Base-by-base conservation (phyloP, 2,329 filamentous ascomycete species). In the Alternaria gaisen region DNA sequence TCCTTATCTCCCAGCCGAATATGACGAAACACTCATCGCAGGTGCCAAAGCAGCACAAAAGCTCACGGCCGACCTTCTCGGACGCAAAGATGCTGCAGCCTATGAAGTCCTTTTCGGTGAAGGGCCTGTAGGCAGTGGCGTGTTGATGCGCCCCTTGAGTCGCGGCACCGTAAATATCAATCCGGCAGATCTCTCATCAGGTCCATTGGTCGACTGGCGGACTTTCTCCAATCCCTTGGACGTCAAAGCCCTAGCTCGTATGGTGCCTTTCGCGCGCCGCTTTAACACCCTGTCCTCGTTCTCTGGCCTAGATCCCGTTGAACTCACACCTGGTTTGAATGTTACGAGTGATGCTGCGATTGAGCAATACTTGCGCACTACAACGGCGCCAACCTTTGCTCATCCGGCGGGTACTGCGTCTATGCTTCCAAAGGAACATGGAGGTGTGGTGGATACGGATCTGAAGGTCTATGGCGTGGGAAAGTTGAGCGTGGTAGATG, bases 111-210 rank as follows among this genome's bases (percentile, higher is more conserved):
- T 59, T 24, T 73, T 65, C 51, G 55, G n/a, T 38, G 56, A 22
- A 32, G 65, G 55, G 1, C 53, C 50, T 14, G 51, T 63, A 34
- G 58, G 54, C n/a, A 56, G 12, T 16, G 53, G 56, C 22, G 58
- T 58, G 9, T 43, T 66, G 16, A 30, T 61, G 53, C 42, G 44
- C 10, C 42, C 53, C 1, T 47, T 55, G 20, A 47, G 41, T 12
- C 42, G 53, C 38, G 78, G 78, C 14, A 73, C 72, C n/a, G 71
- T 79, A 28, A 68, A 67, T 24, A 72, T 78, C 40, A 71, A 77
- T 56, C 70, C 72, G 9, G 58, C 70, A 20, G 63, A 76, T n/a
- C 32, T 20, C 46, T 68, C 76, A 8, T 51, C 54, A 14, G 66
- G 59, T 53, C 78, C 70, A 40, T 18, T 55, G 0, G 26, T 55